phyloP scores from a whole-genome alignment of 2,329 filamentous ascomycete genomes.

The Nothophoma quercina region DNA sequence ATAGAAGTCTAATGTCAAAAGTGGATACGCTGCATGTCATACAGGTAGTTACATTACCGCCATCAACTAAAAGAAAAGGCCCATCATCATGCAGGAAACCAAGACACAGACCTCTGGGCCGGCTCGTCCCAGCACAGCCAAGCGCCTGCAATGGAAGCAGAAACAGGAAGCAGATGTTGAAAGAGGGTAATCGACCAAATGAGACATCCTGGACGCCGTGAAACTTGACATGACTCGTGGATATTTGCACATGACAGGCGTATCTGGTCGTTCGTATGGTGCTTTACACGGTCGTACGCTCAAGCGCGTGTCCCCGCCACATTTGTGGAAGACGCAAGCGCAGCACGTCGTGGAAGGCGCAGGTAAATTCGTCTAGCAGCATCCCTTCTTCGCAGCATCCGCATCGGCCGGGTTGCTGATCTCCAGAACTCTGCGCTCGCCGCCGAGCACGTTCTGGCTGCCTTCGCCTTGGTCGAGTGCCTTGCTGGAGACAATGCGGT shows the following conservation, averaged over 20 bases:
- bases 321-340: slow-evolving; percentile 20
- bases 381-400: slow-evolving; percentile 79
- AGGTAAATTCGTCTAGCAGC: slow-evolving; percentile 67
- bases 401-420: slow-evolving; percentile 86
- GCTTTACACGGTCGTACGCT: slow-evolving; percentile 19
- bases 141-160: slow-evolving; percentile 36
- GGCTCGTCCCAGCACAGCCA: slow-evolving; percentile 27
- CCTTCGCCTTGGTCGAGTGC: slow-evolving; percentile 89
- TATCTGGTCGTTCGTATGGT: slow-evolving; percentile 27
- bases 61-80: slow-evolving; percentile 31
- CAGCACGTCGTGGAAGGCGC: slow-evolving; percentile 24
- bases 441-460: slow-evolving; percentile 78
- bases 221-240: slow-evolving; percentile 45
- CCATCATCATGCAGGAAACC: slow-evolving; percentile 43
- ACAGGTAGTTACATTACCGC: slow-evolving; percentile 43
- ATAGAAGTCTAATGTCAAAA: slow-evolving; percentile 23
- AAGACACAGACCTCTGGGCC: slow-evolving; percentile 38
- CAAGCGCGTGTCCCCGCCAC: slow-evolving; percentile 9
- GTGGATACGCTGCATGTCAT: slow-evolving; percentile 32
- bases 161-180: slow-evolving; percentile 41
- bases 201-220: slow-evolving; percentile 47
- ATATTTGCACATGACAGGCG: slow-evolving; percentile 29
- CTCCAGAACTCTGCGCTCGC: slow-evolving; percentile 76
- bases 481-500: slow-evolving; percentile 98
- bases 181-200: slow-evolving; percentile 36